phyloP scores from a whole-genome alignment of 1,284 basidiomycete genomes.

The Apiotrichum veenhuisii region DNA sequence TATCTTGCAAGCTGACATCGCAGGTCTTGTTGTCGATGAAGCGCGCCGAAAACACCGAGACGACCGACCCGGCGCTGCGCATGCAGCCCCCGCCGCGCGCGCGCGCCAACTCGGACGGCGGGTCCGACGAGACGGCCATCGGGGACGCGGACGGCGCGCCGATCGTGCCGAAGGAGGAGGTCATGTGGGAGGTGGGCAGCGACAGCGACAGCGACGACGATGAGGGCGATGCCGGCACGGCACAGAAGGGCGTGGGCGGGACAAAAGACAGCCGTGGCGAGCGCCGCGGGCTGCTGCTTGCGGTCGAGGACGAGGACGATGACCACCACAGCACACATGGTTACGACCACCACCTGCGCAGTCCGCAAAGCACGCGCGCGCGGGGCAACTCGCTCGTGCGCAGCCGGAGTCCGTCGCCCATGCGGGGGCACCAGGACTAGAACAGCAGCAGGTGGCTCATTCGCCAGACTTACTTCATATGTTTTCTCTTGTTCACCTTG shows the following conservation, averaged over 20 bases:
- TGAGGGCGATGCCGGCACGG: conserved; percentile 24
- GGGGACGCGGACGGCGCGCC: not conserved
- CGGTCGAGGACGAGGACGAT: conserved; percentile 10
- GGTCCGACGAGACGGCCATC: not conserved
- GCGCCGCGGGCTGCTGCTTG: conserved; percentile 19
- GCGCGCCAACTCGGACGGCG: not conserved
- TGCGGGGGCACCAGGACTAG: not conserved
- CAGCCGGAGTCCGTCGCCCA: not conserved
- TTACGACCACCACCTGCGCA: not conserved
- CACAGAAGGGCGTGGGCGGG: conserved; percentile 29
- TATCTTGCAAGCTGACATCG: not conserved
- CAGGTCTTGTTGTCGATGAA: conserved; percentile 47
- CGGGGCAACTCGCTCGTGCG: not conserved
- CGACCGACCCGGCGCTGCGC: conserved; percentile 24
- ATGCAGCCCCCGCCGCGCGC: conserved; percentile 21
- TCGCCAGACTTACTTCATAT: too few relatives aligned
- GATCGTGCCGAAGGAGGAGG: conserved; percentile 9
- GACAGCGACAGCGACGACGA: conserved; percentile 28
- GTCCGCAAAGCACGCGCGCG: not conserved
- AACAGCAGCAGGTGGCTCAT: too few relatives aligned
- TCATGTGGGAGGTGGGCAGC: conserved; percentile 14
- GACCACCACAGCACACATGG: conserved; percentile 11
- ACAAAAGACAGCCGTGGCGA: conserved; percentile 16
- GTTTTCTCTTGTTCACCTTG: too few relatives aligned
- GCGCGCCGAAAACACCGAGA: conserved; percentile 27